A percentile compares a stretch with the other conserved stretches of the same genome.
Conservation (phyloP, 805 yeast species). For the Brettanomyces sp. region DNA sequence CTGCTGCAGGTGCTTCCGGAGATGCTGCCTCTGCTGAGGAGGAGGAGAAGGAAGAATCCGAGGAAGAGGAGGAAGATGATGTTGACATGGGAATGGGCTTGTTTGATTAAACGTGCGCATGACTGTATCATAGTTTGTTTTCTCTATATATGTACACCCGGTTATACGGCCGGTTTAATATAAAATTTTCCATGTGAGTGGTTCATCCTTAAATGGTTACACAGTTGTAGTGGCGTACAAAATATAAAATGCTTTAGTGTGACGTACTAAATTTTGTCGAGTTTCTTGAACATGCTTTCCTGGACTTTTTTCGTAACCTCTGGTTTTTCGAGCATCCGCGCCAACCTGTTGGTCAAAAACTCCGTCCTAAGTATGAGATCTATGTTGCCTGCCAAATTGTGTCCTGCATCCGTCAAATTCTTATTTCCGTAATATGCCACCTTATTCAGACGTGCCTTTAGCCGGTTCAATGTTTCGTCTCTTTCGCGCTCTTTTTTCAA, state of each 20-base stretch:
- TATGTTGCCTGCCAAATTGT: too few species aligned
- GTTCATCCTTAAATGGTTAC: too few species aligned
- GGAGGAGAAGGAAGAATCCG: constrained; percentile 61
- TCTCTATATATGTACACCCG: too few species aligned
- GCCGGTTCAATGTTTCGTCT: constrained; percentile 8
- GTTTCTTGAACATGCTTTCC: background rate
- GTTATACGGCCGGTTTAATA: too few species aligned
- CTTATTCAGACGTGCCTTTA: background rate
- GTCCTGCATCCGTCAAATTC: too few species aligned
- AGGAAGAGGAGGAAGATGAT: constrained; percentile 55
- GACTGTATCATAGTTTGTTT: too few species aligned
- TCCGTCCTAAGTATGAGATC: background rate
- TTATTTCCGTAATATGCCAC: too few species aligned
- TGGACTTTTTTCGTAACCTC: background rate
- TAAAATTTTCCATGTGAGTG: too few species aligned
- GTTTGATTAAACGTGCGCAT: constrained; percentile 22
- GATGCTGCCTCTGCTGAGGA: constrained; percentile 67
- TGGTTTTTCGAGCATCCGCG: background rate
- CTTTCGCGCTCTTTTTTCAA: constrained; percentile 10
- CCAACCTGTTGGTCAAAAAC: background rate
- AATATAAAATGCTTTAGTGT: too few species aligned
- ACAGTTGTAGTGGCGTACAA: too few species aligned
- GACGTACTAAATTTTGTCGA: too few species aligned
- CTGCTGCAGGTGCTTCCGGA: constrained; percentile 62
- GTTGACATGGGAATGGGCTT: constrained; percentile 47